Evolutionary conservation across 805 yeast species (phyloP).

Genomic region (Jamesozyma spencerorum): DNA sequence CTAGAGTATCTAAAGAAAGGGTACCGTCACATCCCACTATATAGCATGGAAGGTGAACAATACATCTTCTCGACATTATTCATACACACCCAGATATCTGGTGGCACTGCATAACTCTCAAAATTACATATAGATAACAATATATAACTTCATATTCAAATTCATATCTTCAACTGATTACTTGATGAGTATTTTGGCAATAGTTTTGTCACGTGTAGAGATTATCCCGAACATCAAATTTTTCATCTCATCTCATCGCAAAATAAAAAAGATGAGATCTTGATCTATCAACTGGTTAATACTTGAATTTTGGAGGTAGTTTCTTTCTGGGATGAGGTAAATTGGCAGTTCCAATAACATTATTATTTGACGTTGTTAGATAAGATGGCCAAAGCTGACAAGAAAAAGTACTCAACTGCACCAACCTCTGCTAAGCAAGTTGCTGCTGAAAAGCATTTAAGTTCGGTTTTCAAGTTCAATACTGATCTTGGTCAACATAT

Average conservation of each 20-base stretch:
- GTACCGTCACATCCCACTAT: slow-evolving; percentile 70
- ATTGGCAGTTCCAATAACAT: no score
- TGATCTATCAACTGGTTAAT: no score
- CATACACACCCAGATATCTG: slow-evolving; percentile 20
- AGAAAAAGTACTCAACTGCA: slow-evolving; percentile 48
- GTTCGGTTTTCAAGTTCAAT: slow-evolving; percentile 87
- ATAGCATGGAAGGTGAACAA: slow-evolving; percentile 75
- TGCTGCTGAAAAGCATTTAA: slow-evolving; percentile 56
- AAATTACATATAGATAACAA: no score
- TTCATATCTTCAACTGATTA: no score
- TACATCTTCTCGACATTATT: slow-evolving; percentile 50
- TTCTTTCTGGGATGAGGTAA: no score
- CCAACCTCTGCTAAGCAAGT: slow-evolving; percentile 47
- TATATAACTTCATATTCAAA: no score
- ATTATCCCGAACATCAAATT: neutral
- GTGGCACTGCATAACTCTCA: no score
- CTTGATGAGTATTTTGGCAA: neutral
- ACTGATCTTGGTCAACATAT: slow-evolving; percentile 97
- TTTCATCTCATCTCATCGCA: slow-evolving; percentile 4
- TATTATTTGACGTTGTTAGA: no score
- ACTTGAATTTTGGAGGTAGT: no score
- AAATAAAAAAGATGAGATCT: neutral
- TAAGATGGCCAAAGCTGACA: slow-evolving; percentile 63
- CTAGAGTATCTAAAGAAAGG: slow-evolving; percentile 63
- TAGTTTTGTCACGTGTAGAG: neutral